Percentiles rank a stretch among this genome's conserved stretches.
These are phyloP conservation scores for Candida taoyuanica DNA, from an alignment of 805 yeast species.

Conservation along the genomic window DNA sequence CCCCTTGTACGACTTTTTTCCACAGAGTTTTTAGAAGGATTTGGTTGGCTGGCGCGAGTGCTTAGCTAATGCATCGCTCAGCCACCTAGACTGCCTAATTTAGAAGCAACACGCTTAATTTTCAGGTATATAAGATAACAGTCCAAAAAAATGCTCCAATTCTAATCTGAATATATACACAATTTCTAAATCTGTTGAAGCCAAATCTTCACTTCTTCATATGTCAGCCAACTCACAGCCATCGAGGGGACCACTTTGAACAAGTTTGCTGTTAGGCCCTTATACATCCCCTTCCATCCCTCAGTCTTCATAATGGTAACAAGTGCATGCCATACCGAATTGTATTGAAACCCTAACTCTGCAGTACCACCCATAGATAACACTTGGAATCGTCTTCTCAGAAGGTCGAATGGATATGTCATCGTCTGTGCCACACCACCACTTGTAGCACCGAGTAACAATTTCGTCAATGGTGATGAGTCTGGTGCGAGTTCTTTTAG, in stretches of 20 bases:
- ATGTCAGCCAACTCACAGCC: conserved; percentile 92
- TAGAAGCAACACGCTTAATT: conserved; percentile 1
- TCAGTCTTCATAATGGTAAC: conserved; percentile 63
- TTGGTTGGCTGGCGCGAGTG: conserved; percentile 17
- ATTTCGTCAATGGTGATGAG: conserved; percentile 46
- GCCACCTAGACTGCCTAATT: conserved; percentile 8
- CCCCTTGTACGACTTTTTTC: conserved; percentile 10
- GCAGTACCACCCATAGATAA: conserved; percentile 64
- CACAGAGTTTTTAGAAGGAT: conserved; percentile 6
- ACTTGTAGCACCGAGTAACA: conserved; percentile 76
- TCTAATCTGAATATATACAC: not conserved
- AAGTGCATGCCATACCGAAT: conserved; percentile 72
- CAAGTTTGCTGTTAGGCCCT: conserved; percentile 73
- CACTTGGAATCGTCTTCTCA: conserved; percentile 88
- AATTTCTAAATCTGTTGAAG: conserved; percentile 15
- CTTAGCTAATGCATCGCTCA: conserved; percentile 5
- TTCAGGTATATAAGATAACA: too few relatives aligned
- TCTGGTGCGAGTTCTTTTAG: conserved; percentile 50
- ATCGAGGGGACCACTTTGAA: conserved; percentile 91
- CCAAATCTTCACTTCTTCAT: conserved; percentile 61
- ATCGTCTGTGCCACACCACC: conserved; percentile 89
- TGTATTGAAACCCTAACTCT: conserved; percentile 77
- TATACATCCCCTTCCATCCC: conserved; percentile 69
- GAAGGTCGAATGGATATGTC: conserved; percentile 87
- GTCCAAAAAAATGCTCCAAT: too few relatives aligned